Base-by-base conservation (phyloP, 176 grass and related monocot species). In the Puya raimondii region DNA sequence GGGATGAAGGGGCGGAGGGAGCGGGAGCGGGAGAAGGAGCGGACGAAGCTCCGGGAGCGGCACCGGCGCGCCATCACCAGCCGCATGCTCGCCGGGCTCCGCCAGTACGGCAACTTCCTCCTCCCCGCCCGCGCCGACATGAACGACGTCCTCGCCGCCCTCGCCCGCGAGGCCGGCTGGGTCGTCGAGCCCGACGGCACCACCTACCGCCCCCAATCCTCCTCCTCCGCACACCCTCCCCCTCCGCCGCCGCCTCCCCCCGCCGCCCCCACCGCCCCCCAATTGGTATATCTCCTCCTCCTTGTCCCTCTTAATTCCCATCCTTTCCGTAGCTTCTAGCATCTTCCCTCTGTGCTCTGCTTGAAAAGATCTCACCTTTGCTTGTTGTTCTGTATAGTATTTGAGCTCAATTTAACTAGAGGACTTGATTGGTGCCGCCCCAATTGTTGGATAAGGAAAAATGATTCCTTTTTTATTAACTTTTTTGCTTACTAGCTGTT, bases 91-190 rank as follows among this genome's bases (percentile, higher is more conserved):
- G 70, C 92, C 17, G 92, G 92, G n/a, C 88, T 96, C 26, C 84
- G 92, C 11, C 92, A 92, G 79, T 83, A 96, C 70, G 92, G 92
- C 18, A 92, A 87, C 81, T 92, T 96, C 68, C 86, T 76, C 21
- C 89, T 96, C 64, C 92, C 88, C 18, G 88, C 86, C 1, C 85
- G 92, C 74, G 88, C 88, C 20, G 92, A 96, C 79, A 96, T 96
- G 86, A 96, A 96, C 87, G 92, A 96, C 80, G 88, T 96, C 73
- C 88, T 96, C 54, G 92, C 92, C 47, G 88, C 88, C 57, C 88
- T 96, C 50, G 92, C 92, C 47, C 92, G 86, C 42, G 81, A 90
- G 73, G 92, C 88, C 18, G 92, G 92, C 0, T 96, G 92, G 92
- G 78, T 83, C 9, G 88, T 96, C 51, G 80, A 96, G 3, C 51